Percentiles rank a stretch among this genome's conserved stretches.
Evolutionary conservation across 2,329 filamentous ascomycete species (phyloP).

Genomic region (Cyphellophora europaea): DNA sequence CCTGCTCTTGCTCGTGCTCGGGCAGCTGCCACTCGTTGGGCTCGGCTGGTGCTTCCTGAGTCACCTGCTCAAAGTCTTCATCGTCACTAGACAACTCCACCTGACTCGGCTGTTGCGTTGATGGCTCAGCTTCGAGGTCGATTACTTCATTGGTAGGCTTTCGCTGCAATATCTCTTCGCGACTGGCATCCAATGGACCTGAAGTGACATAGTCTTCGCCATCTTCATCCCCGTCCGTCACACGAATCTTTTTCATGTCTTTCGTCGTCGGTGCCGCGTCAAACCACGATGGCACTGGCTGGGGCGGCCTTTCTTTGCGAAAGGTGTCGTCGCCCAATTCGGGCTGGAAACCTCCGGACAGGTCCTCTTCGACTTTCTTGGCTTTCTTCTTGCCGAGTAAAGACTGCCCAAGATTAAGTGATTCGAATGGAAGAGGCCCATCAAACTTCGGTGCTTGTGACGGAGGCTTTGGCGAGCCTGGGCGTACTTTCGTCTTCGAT

Average conservation of each 20-base stretch:
- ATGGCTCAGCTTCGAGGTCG: slow-evolving; percentile 25
- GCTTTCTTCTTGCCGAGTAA: slow-evolving; percentile 42
- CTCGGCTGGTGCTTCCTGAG: slow-evolving; percentile 6
- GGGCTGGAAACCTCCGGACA: slow-evolving; percentile 58
- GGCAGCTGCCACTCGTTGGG: slow-evolving; percentile 23
- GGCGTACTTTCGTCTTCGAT: slow-evolving; percentile 34
- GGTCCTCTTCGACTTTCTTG: slow-evolving; percentile 42
- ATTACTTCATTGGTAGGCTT: slow-evolving; percentile 28
- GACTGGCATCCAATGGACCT: slow-evolving; percentile 3
- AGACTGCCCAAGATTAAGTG: slow-evolving; percentile 59
- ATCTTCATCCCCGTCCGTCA: slow-evolving; percentile 16
- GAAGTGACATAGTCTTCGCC: slow-evolving; percentile 9
- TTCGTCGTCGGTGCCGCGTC: slow-evolving; percentile 24
- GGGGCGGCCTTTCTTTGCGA: slow-evolving; percentile 21
- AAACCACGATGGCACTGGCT: slow-evolving; percentile 39
- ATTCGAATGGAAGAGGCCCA: slow-evolving; percentile 85
- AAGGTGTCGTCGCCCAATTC: slow-evolving; percentile 23
- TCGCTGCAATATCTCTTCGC: slow-evolving; percentile 16
- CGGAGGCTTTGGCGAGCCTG: slow-evolving; percentile 2
- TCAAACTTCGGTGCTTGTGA: slow-evolving; percentile 46
- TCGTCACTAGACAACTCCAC: slow-evolving; percentile 18
- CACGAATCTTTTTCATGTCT: slow-evolving; percentile 11
- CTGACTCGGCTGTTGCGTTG: slow-evolving; percentile 23
- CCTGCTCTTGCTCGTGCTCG: slow-evolving; percentile 22
- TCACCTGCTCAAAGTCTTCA: slow-evolving; percentile 8